Evolutionary conservation across 2,329 filamentous ascomycete species (phyloP), one percentile per base, ranked within the genome.

Genomic region (Pseudopyricularia cyperi): DNA sequence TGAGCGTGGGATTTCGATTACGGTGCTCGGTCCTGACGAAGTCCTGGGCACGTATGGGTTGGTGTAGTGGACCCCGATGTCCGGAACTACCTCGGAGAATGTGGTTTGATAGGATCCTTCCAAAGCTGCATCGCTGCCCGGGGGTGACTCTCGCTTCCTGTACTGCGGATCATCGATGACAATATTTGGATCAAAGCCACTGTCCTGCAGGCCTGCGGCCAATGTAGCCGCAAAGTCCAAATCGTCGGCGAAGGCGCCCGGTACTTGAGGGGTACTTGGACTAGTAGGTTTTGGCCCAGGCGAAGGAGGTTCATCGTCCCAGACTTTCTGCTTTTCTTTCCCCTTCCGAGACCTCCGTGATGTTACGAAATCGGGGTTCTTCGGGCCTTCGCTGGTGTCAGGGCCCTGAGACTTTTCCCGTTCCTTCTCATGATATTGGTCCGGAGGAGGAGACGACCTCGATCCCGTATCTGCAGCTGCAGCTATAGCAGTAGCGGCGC

Each of bases 171-270:
- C 75, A 46, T 86, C 71, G 34, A 85, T 82, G 46, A 88, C 80
- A 53, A 88, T 79, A 39, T 84, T 76, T 4, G 82, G 79, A 59
- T 87, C 76, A 56, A 89, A 88, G 0, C 85, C 85, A 46, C 80
- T 77, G n/a, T 80, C 76, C 60, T 82, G 69, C 48, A 87, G 71
- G 1, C 81, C 83, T 48, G 83, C 85, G 53, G 83, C 83, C 47
- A 88, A 66, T 3, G 77, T 80, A 28, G 84, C 85, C 7, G 82
- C 79, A 57, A 89, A 88, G 50, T 81, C 80, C 8, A 84, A 67
- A 57, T 88, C 85, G 53, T 83, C 76, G 1, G 70, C 77, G 59
- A 85, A 89, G 9, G 75, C 68, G 19, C 83, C 84, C 24, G 83
- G 82, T 64, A 84, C 77, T 53, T 77, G 73, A 44, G 71, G 61